Conservation (phyloP, 2,329 filamentous ascomycete genomes). For the Venturia nashicola region DNA sequence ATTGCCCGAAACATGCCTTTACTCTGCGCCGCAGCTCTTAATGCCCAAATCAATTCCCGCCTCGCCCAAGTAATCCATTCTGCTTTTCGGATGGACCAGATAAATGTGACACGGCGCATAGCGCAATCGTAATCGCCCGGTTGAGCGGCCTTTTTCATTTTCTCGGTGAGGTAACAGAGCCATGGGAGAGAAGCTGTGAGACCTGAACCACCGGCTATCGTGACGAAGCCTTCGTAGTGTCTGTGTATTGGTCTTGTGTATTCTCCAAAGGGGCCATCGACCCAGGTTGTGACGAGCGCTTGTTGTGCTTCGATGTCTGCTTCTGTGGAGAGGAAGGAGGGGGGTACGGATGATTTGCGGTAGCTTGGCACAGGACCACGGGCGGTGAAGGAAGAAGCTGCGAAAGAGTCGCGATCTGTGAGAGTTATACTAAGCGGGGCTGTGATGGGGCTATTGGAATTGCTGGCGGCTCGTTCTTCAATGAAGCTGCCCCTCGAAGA, state of each 20-base stretch:
- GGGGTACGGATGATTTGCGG: background rate
- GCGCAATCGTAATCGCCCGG: background rate
- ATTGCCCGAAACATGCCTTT: background rate
- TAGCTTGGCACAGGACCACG: background rate
- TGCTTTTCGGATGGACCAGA: slow-evolving; percentile 7
- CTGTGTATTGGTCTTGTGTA: background rate
- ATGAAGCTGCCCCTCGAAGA: background rate
- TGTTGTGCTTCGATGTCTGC: slow-evolving; percentile 5
- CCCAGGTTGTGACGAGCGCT: slow-evolving; percentile 11
- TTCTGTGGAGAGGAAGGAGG: background rate
- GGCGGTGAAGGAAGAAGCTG: background rate
- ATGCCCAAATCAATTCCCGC: slow-evolving; percentile 2
- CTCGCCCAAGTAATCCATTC: slow-evolving; percentile 9
- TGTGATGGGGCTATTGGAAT: background rate
- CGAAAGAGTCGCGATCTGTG: background rate
- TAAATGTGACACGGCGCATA: slow-evolving; percentile 3
- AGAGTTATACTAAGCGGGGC: background rate
- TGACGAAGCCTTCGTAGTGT: slow-evolving; percentile 6
- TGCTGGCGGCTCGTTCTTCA: background rate
- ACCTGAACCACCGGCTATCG: slow-evolving; percentile 2
- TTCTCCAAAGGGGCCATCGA: slow-evolving; percentile 8
- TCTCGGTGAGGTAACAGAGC: slow-evolving; percentile 11
- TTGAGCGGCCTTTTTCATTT: slow-evolving; percentile 3
- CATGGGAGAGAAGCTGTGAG: slow-evolving; percentile 11
- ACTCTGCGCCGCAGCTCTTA: background rate